Base-by-base conservation (phyloP, 2,329 filamentous ascomycete genomes). In the Cadophora luteo-olivacea region DNA sequence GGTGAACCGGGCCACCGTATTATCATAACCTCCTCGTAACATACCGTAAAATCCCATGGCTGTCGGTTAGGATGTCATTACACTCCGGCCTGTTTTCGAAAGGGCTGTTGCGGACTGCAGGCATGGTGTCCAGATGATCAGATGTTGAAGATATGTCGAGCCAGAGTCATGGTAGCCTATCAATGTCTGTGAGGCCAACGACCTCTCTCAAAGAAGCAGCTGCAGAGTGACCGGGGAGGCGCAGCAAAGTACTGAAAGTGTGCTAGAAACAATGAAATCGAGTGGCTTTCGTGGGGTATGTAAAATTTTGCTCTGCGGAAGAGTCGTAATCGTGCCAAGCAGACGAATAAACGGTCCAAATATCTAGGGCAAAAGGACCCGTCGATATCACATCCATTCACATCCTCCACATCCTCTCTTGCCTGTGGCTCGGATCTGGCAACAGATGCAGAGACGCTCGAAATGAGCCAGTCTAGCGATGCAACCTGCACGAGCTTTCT, bases 391-490 rank as follows among this genome's bases (percentile, higher is more conserved):
- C 12, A 19, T 45, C 41, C 41, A 45, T 45, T 11, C 33, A 36
- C 33, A 41, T 41, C 38, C 38, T 3, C 41, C 16, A 16, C 41
- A 5, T 19, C 41, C 41, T 45, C 36, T 4, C 12, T 9, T 4
- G 1, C 36, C 12, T 9, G 36, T 38, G 36, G n/a, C 41, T 58
- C 55, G 55, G 8, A 41, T 22, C 55, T 41, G 22, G 41, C 16
- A 45, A 19, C 41, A 45, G 41, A 67, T 69, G 69, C 67, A 70
- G 38, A n/a, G 45, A 41, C 38, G 61, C 66, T 70, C 45, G 49
- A 66, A 72, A 68, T 22, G 55, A 60, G 38, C 14, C 58, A 45
- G 41, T 58, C 65, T 68, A 65, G 64, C 65, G 36, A 66, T 65
- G 65, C 61, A 69, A 52, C 41, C 66, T 62, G 68, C 69, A 70